These are phyloP conservation scores for Afroboletus lepidellus DNA, from an alignment of 1,284 basidiomycete genomes.

Conservation along the genomic window DNA sequence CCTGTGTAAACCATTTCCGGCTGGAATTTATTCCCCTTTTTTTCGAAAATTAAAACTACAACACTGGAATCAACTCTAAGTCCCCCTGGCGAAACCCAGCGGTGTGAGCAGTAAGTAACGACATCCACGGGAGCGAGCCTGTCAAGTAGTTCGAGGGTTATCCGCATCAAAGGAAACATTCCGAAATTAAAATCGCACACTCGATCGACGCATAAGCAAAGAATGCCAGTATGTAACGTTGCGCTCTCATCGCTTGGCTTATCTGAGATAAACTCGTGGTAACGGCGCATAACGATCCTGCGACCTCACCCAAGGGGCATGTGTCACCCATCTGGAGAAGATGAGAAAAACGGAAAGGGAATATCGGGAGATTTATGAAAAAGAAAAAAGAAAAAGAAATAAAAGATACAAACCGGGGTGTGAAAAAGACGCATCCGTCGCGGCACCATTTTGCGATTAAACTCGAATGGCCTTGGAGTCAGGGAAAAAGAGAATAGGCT, in stretches of 20 bases:
- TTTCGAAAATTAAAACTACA: constrained; percentile 1
- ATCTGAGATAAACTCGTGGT: constrained; percentile 36
- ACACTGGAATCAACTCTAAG: not conserved
- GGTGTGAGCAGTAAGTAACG: constrained; percentile 12
- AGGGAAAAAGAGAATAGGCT: constrained; percentile 24
- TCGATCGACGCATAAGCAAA: constrained; percentile 27
- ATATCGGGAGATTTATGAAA: not conserved
- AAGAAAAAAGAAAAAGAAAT: constrained; percentile 1
- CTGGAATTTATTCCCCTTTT: not conserved
- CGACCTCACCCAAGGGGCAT: constrained; percentile 27
- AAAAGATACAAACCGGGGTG: constrained; percentile 13
- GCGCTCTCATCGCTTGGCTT: constrained; percentile 20
- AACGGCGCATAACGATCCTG: constrained; percentile 28
- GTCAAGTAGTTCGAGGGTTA: constrained; percentile 7
- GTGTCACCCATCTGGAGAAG: constrained; percentile 19
- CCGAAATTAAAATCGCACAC: constrained; percentile 27
- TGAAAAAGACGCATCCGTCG: constrained; percentile 18
- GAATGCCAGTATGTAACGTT: constrained; percentile 10
- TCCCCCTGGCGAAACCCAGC: constrained; percentile 9
- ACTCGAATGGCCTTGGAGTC: constrained; percentile 14
- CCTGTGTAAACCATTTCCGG: constrained; percentile 16
- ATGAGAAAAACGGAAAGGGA: not conserved
- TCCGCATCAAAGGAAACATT: constrained; percentile 15
- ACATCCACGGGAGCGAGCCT: constrained; percentile 14
- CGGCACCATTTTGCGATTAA: constrained; percentile 22